A percentile compares a stretch with the other conserved stretches of the same genome.
Evolutionary conservation across 2,329 filamentous ascomycete genomes (phyloP).

Genomic region (Diaporthe longicolla): DNA sequence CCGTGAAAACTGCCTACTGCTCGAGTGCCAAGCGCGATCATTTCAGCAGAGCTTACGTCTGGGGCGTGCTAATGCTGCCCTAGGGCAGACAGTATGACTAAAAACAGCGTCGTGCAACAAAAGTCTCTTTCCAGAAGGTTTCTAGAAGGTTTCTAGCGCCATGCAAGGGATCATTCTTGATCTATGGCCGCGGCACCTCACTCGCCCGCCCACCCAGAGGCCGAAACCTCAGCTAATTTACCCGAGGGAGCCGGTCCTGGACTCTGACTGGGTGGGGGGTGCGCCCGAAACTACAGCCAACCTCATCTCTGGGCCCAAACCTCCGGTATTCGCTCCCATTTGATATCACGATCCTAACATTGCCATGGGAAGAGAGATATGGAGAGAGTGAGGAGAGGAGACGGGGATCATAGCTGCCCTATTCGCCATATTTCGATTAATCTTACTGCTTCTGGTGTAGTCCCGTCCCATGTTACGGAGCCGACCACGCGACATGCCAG

Average conservation of each 20-base stretch:
- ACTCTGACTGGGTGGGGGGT: neutral
- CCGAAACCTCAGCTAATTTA: conserved; percentile 12
- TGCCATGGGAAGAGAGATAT: neutral
- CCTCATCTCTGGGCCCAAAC: conserved; percentile 18
- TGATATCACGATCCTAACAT: conserved; percentile 8
- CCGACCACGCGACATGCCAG: conserved; percentile 23
- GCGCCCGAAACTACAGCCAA: conserved; percentile 5
- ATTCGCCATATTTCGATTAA: conserved; percentile 26
- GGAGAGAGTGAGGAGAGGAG: too few relatives aligned
- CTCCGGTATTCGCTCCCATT: neutral
- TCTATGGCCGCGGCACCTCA: conserved; percentile 9
- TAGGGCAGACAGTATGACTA: neutral
- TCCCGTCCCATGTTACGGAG: conserved; percentile 3
- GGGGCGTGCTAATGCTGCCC: neutral
- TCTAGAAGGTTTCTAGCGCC: conserved; percentile 30
- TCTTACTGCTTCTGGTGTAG: conserved; percentile 31
- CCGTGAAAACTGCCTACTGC: neutral
- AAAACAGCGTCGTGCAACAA: neutral
- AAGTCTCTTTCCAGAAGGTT: conserved; percentile 23
- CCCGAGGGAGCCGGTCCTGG: neutral
- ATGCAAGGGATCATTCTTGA: conserved; percentile 12
- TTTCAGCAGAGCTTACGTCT: neutral
- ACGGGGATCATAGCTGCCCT: conserved; percentile 10
- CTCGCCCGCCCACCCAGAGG: neutral
- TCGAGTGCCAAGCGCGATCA: conserved; percentile 13